A percentile compares a stretch with the other conserved stretches of the same genome.
These are phyloP conservation scores for Mycena indigotica DNA, from an alignment of 768 basidiomycete genomes.

Conservation along the genomic window DNA sequence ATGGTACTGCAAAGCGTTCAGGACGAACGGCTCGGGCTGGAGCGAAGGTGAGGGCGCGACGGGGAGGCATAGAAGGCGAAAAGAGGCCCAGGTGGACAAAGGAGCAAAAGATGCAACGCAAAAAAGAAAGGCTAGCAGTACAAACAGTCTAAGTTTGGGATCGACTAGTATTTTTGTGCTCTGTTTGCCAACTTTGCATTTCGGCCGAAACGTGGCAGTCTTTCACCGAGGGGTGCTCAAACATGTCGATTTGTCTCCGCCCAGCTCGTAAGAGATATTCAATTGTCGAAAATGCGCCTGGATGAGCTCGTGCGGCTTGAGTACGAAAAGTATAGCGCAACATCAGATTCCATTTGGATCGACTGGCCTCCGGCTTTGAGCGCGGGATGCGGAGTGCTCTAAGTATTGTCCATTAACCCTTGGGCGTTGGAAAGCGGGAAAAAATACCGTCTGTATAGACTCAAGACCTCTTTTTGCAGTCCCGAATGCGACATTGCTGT, in stretches of 20 bases:
- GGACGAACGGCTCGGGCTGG: constrained; percentile 5
- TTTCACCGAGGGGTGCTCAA: constrained; percentile 64
- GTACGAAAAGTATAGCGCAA: constrained; percentile 70
- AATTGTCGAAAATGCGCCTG: constrained; percentile 67
- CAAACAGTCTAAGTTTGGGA: background rate
- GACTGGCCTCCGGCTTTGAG: constrained; percentile 62
- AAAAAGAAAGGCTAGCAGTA: constrained; percentile 8
- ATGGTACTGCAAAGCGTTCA: background rate
- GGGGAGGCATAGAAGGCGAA: background rate
- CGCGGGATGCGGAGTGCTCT: constrained; percentile 79
- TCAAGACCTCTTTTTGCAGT: constrained; percentile 53
- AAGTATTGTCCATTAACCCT: background rate
- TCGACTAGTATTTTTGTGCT: constrained; percentile 17
- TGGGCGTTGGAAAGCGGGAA: constrained; percentile 3
- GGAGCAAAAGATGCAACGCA: constrained; percentile 21
- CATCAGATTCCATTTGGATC: constrained; percentile 66
- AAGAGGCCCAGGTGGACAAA: constrained; percentile 21
- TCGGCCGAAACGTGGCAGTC: constrained; percentile 75
- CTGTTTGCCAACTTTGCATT: constrained; percentile 67
- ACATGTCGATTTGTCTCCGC: constrained; percentile 65
- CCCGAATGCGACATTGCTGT: constrained; percentile 38
- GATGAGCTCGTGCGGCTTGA: constrained; percentile 60
- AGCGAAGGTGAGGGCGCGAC: constrained; percentile 7
- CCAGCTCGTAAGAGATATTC: constrained; percentile 80
- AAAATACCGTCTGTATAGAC: constrained; percentile 56